Base-by-base conservation (phyloP, 495 filamentous ascomycete genomes). In the Paragyromitra xinjiangensis region DNA sequence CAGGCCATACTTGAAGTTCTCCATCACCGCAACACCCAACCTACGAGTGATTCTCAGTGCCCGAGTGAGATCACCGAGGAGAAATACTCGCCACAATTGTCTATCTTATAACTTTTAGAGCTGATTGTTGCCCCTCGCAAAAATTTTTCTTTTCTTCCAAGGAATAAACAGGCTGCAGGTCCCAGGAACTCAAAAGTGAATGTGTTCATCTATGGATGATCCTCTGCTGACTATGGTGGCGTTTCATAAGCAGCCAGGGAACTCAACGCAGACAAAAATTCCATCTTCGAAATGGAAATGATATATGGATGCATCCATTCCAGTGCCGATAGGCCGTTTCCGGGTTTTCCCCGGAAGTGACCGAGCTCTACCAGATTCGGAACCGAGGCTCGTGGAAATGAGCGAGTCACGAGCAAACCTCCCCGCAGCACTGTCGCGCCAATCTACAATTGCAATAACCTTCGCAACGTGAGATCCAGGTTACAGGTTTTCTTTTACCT, bases 331-430 rank as follows among this genome's bases (percentile, higher is more conserved):
- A 73, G 71, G 71, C 39, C 26, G 29, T 44, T 72, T 39, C 62
- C 62, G 70, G 61, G 56, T 50, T 22, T 64, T 9, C 70, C 3
- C 24, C 62, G 70, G 70, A 53, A 66, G 8, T 50, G 70, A 22
- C 70, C 71, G 71, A 8, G 14, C 29, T 48, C 61, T 42, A 3
- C 4, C 9, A 39, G 16, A 64, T 34, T 63, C 29, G 12, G 59
- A 55, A 42, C 69, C 69, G 69, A 64, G 69, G 69, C 34, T 62
- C 16, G 14, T 12, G 48, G 48, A 42, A 16, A 16, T 16, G 19
- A 55, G 7, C n/a, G 11, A 22, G 24, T 11, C 63, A 67, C 64
- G n/a, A 39, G 48, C 40, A 26, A 40, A 6, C 48, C 34, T 53
- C 64, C 45, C 22, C 24, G 37, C 4, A 8, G 6, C 50, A 53